Evolutionary conservation across 768 basidiomycete genomes (phyloP), one percentile per base, ranked within the genome.

Genomic region (Xanthoconium stramineum): DNA sequence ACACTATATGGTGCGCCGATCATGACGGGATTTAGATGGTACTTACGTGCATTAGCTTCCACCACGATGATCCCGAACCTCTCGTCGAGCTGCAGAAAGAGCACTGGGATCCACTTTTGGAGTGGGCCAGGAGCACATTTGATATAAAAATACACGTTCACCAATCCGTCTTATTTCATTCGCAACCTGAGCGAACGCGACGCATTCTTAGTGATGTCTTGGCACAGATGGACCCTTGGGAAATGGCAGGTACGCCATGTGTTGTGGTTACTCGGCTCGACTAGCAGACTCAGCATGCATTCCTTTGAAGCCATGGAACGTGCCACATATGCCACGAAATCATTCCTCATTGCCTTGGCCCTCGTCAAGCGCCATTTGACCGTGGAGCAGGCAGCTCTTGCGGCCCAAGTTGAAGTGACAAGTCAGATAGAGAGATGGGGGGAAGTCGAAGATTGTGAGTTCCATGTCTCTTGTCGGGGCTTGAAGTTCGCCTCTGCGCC

Each of bases 371-470:
- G 84, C 35, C 83, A 80, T 55, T 69, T 98, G 40, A 83, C 83
- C 5, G 91, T 85, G 1, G 91, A 99, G 64, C 77, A 93, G 66
- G 95, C 96, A 10, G 83, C 94, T 3, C 71, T 84, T 48, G 92
- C 91, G 0, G 82, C 93, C 8, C 88, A 89, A 50, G 95, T 96
- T 9, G 97, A 99, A 74, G 96, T 99, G 0, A 80, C 86, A 59
- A 95, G 93, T 69, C 96, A 98, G 75, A 98, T 98, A 57, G 85
- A 95, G 72, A 81, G 86, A 47, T 99, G 97, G 97, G 97, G 97
- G n/a, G 96, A 98, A 74, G 97, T 99, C 0, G 97, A 98, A 77
- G 97, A 98, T 70, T 92, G 96, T 98, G 66, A 78, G 97, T 79
- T 32, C 44, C 20, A 19, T 30, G 35, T 6, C 28, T 49, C 14